Conservation (phyloP, 495 filamentous ascomycete species). For the Penicillium verhagenii region DNA sequence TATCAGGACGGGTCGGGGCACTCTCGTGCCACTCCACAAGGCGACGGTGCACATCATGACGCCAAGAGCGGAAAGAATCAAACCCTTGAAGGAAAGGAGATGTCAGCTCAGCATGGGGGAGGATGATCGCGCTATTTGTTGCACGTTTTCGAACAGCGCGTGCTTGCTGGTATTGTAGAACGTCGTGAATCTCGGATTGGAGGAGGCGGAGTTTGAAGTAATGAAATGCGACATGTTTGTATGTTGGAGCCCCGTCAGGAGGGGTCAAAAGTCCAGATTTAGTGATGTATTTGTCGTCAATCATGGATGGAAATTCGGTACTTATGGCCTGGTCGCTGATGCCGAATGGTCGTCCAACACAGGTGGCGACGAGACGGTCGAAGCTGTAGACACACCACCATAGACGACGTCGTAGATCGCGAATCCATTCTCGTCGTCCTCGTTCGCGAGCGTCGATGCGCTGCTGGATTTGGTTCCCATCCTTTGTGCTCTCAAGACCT, state of each 20-base stretch:
- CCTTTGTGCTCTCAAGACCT: slow-evolving; percentile 54
- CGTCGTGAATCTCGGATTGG: slow-evolving; percentile 93
- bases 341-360: slow-evolving; percentile 89
- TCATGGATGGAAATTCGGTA: slow-evolving; percentile 83
- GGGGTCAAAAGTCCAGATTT: slow-evolving; percentile 67
- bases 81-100: slow-evolving; percentile 85
- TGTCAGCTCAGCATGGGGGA: slow-evolving; percentile 73
- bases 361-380: slow-evolving; percentile 86
- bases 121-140: slow-evolving; percentile 61
- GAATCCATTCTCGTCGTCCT: slow-evolving; percentile 79
- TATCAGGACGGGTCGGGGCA: slow-evolving; percentile 72
- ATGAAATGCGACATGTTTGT: slow-evolving; percentile 86
- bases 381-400: slow-evolving; percentile 98
- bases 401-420: slow-evolving; percentile 80
- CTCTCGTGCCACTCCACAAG: slow-evolving; percentile 84
- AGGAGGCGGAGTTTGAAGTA: slow-evolving; percentile 90
- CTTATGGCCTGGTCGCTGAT: slow-evolving; percentile 93
- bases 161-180: slow-evolving; percentile 85
- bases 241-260: slow-evolving; percentile 59
- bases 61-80: slow-evolving; percentile 83
- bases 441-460: slow-evolving; percentile 57
- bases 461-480: slow-evolving; percentile 29
- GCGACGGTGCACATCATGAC: slow-evolving; percentile 80
- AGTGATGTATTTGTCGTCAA: slow-evolving; percentile 91
- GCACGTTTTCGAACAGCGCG: slow-evolving; percentile 46